Evolutionary conservation across 176 grass and related monocot species (phyloP), one percentile per base, ranked within the genome.

Genomic region (Oryza longistaminata): DNA sequence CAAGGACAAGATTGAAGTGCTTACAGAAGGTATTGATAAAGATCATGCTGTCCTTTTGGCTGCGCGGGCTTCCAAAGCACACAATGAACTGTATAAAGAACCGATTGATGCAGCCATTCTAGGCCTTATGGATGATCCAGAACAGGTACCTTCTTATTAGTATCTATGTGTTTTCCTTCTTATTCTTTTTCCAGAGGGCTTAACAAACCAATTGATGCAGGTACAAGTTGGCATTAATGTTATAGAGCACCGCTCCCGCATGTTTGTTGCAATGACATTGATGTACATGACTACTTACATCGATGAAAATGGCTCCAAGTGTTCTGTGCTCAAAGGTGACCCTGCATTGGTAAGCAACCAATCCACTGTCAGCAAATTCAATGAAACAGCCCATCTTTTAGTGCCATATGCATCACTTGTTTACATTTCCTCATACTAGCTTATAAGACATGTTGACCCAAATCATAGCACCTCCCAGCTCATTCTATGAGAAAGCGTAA

Each of bases 61-160:
- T 79, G 76, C 50, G 4, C 52, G 76, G 27, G 29, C 76, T 9
- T 62, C 52, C 0, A 21, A 16, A 64, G 13, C 53, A 21, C 29
- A 79, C 15, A 17, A 64, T 79, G 50, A 79, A 21, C 62, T 79
- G 76, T 79, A 65, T 25, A 24, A 79, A 58, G 76, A 79, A 79
- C 76, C 76, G 24, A 79, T 79, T 17, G 76, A 79, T 64, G 76
- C 17, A 39, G 76, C 76, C 46, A 79, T 79, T 79, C 50, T 79
- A 53, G 35, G 14, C 46, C 52, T 79, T 33, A 17, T 79, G 76
- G 33, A 53, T 46, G 62, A 79, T 64, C 76, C 76, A 12, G 49
- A 34, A 34, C 34, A 34, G 34, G 34, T 34, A 62, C 9, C 8
- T 61, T 79, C 14, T 55, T 78, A 10, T 58, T 64, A 34, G 60